These are phyloP conservation scores for Neurospora terricola DNA, from an alignment of 495 filamentous ascomycete genomes.

Conservation along the genomic window DNA sequence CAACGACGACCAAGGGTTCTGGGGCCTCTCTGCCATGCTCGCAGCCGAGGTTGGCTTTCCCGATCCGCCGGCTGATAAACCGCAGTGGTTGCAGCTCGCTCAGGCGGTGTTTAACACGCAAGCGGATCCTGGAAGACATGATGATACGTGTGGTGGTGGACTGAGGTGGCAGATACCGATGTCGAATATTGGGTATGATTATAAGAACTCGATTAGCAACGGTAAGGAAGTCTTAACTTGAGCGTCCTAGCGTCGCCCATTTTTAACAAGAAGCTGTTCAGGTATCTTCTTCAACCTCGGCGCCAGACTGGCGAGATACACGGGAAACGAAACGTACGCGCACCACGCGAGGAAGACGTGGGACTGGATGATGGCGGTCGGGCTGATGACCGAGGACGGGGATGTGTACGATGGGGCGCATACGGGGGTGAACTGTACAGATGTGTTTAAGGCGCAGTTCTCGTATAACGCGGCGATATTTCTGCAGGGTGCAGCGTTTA, in stretches of 20 bases:
- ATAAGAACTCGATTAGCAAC: conserved; percentile 48
- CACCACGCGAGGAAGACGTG: conserved; percentile 62
- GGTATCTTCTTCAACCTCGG: conserved; percentile 70
- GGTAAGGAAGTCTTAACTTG: conserved; percentile 31
- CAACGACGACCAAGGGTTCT: conserved; percentile 73
- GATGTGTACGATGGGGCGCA: conserved; percentile 61
- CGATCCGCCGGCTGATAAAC: conserved; percentile 40
- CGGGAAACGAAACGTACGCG: conserved; percentile 64
- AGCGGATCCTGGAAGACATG: conserved; percentile 41
- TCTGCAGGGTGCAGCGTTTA: conserved; percentile 58
- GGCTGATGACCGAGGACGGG: conserved; percentile 44
- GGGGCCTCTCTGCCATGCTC: conserved; percentile 61
- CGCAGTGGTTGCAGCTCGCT: conserved; percentile 59
- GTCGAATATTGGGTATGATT: conserved; percentile 62
- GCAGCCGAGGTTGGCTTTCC: conserved; percentile 61
- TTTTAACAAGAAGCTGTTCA: not conserved
- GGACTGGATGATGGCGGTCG: conserved; percentile 58
- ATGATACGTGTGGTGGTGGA: conserved; percentile 54
- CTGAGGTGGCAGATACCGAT: conserved; percentile 69
- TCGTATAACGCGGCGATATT: conserved; percentile 61
- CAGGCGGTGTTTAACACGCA: conserved; percentile 67
- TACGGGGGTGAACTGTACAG: conserved; percentile 45
- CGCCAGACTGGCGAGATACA: conserved; percentile 61
- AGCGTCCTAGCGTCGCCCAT: too few relatives aligned
- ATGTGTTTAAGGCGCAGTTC: conserved; percentile 51